A percentile compares a stretch with the other conserved stretches of the same genome.
These are phyloP conservation scores for Viridothelium virens DNA, from an alignment of 495 filamentous ascomycete genomes.

Conservation along the genomic window DNA sequence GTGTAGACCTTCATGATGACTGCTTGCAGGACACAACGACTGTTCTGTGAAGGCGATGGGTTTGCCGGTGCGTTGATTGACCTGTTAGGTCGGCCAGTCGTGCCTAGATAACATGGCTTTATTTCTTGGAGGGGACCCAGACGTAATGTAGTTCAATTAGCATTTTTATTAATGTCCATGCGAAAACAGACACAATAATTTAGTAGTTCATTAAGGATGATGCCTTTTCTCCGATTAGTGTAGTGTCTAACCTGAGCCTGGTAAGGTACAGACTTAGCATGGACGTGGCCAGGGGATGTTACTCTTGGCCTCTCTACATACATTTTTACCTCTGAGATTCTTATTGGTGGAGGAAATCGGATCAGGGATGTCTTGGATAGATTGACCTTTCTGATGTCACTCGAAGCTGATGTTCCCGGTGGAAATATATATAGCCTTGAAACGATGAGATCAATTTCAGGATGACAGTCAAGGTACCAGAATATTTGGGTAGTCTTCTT, in stretches of 20 bases:
- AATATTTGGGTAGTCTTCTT: background rate
- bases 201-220: background rate
- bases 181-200: background rate
- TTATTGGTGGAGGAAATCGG: conserved; percentile 6
- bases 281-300: background rate
- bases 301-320: background rate
- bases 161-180: background rate
- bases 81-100: background rate
- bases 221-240: background rate
- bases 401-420: background rate
- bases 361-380: background rate
- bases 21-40: conserved; percentile 1
- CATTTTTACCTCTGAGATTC: background rate
- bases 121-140: background rate
- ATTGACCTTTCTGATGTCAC: background rate
- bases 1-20: background rate
- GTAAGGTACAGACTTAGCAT: background rate
- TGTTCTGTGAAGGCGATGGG: background rate
- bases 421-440: background rate
- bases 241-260: background rate
- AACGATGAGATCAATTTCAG: background rate
- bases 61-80: background rate
- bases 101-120: background rate
- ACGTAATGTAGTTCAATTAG: background rate
- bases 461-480: background rate